Base-by-base conservation (phyloP, 768 basidiomycete species). In the Boletus subparvulus region DNA sequence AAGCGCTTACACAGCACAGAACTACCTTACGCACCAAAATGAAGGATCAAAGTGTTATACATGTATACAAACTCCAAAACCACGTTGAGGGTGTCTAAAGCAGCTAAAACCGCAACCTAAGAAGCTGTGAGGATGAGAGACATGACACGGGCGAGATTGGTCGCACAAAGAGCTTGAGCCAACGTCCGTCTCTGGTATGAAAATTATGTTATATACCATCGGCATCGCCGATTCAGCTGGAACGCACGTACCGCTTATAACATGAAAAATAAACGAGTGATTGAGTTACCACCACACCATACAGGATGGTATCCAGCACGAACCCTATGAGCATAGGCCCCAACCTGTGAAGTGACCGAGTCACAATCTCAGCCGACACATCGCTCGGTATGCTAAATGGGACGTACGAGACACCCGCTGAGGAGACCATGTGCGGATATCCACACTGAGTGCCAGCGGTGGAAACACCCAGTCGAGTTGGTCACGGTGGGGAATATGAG, bases 291-390 rank as follows among this genome's bases (percentile, higher is more conserved):
- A 75, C 64, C 3, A 66, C 65, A 32, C 76, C 76, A 54, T 66
- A 74, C 46, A 77, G 54, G 35, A 73, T 64, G 26, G 69, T 56
- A 58, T 77, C 73, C 46, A 75, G 61, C 41, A 72, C 62, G 33
- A 73, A 61, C 39, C 75, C 75, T 37, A 70, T 54, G 47, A 77
- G 68, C 45, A 73, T 61, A 2, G 75, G 75, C 6, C 75, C 75
- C 48, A 70, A 62, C 32, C 70, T 75, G 58, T 17, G 24, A 55
- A 39, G 13, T 14, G 30, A 40, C 13, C 47, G 16, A 47, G 21
- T 21, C 41, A 16, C 36, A 1, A 45, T 50, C 16, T 54, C 33
- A 56, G 50, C 43, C 13, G 9, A 32, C 9, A 43, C 48, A 17
- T 11, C 2, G 3, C 4, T 32, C 11, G 3, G 3, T 28, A 44